A percentile compares a stretch with the other conserved stretches of the same genome.
Evolutionary conservation across 257 asterid genomes (phyloP).

Genomic region (Ehretia macrophylla): DNA sequence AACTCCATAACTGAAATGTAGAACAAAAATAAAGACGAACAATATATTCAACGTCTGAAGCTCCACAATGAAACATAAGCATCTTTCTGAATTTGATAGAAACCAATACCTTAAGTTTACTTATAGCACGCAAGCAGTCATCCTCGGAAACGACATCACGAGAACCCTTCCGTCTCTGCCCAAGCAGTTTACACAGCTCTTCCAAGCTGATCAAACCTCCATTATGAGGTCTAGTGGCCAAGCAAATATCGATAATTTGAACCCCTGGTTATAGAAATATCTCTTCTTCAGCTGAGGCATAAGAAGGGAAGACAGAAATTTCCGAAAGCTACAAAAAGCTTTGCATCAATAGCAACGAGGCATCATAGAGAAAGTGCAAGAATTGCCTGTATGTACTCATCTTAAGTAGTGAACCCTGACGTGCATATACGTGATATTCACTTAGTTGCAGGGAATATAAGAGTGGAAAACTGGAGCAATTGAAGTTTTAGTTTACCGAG

Average conservation of each 20-base stretch:
- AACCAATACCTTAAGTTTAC: constrained; percentile 81
- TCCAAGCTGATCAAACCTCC: constrained; percentile 96
- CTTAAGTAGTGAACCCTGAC: too few species aligned
- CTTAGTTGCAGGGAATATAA: too few species aligned
- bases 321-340: too few species aligned
- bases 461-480: too few species aligned
- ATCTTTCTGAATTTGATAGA: background rate
- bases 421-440: too few species aligned
- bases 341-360: too few species aligned
- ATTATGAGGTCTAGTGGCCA: constrained; percentile 79
- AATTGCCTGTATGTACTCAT: too few species aligned
- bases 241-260: constrained; percentile 85
- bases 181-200: constrained; percentile 75
- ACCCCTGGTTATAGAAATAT: constrained; percentile 75
- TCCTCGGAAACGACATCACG: constrained; percentile 92
- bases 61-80: background rate
- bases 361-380: too few species aligned
- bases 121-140: constrained; percentile 96
- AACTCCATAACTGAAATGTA: too few species aligned
- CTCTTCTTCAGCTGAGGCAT: constrained; percentile 19
- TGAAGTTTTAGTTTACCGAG: too few species aligned
- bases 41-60: too few species aligned
- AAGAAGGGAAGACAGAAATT: background rate
- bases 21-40: too few species aligned
- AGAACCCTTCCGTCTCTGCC: constrained; percentile 72